Conservation (phyloP, 306 rosid species). For the Medicago lupulina region DNA sequence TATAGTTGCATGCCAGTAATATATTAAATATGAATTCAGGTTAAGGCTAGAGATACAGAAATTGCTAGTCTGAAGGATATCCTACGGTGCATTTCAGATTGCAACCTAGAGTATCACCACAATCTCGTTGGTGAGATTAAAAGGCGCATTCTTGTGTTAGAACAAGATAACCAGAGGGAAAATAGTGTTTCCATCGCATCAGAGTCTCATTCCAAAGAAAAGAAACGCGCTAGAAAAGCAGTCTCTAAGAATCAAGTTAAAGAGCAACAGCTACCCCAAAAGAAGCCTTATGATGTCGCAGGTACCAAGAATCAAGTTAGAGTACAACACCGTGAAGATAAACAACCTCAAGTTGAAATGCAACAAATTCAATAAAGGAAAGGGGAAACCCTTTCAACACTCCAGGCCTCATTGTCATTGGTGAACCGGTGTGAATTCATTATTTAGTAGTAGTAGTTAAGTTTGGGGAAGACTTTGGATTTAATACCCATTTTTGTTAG, state of each 20-base stretch:
- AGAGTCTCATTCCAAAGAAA: not conserved
- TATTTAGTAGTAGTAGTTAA: too few relatives aligned
- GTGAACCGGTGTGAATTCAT: too few relatives aligned
- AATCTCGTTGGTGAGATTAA: conserved; percentile 41
- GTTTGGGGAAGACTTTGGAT: too few relatives aligned
- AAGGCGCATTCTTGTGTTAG: conserved; percentile 40
- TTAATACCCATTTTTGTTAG: too few relatives aligned
- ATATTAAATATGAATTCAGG: conserved; percentile 47
- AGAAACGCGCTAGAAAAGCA: not conserved
- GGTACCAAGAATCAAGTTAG: too few relatives aligned
- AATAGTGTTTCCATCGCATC: conserved; percentile 7
- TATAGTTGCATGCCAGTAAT: conserved; percentile 1
- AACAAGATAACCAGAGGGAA: conserved; percentile 39
- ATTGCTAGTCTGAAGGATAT: conserved; percentile 44
- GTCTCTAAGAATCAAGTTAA: too few relatives aligned
- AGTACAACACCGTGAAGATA: too few relatives aligned
- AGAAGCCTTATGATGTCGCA: too few relatives aligned
- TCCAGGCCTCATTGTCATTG: too few relatives aligned
- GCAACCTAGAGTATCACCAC: conserved; percentile 45
- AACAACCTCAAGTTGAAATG: too few relatives aligned
- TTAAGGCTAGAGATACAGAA: conserved; percentile 44
- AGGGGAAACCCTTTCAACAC: not conserved
- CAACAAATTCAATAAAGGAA: not conserved
- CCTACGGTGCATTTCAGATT: conserved; percentile 53
- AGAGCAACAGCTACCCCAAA: too few relatives aligned